A percentile compares a stretch with the other conserved stretches of the same genome.
phyloP scores from a whole-genome alignment of 208 protist genomes.

The Crithidia bombi region DNA sequence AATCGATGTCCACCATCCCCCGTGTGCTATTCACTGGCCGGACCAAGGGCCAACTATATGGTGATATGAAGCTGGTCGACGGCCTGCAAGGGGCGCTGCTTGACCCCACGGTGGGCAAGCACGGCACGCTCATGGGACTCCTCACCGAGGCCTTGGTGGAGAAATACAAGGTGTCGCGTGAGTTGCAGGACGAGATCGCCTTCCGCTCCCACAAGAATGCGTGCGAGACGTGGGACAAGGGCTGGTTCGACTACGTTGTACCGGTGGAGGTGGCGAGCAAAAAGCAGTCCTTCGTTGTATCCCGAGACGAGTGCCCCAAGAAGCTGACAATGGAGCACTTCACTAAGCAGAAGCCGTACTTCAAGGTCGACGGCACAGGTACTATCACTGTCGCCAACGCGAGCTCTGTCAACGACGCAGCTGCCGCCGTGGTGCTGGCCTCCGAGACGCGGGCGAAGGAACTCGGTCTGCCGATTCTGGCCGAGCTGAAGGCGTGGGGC shows the following conservation, averaged over 20 bases:
- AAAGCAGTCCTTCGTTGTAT: conserved; percentile 49
- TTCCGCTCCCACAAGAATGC: conserved; percentile 90
- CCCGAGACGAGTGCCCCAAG: conserved; percentile 87
- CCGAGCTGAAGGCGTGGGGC: conserved; percentile 82
- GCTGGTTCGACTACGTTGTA: conserved; percentile 91
- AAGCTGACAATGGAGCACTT: conserved; percentile 91
- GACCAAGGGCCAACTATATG: conserved; percentile 60
- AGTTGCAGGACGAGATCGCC: conserved; percentile 94
- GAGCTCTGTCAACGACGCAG: conserved; percentile 91
- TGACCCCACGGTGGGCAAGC: conserved; percentile 54
- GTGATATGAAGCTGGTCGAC: conserved; percentile 57
- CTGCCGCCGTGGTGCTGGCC: conserved; percentile 85
- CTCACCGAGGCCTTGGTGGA: conserved; percentile 83
- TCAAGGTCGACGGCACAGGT: conserved; percentile 82
- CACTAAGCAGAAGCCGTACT: conserved; percentile 80
- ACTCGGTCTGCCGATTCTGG: conserved; percentile 84
- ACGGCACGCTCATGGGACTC: conserved; percentile 61
- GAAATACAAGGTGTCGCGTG: conserved; percentile 87
- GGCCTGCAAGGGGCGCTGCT: conserved; percentile 55
- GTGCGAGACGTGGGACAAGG: conserved; percentile 66
- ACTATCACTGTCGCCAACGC: conserved; percentile 95
- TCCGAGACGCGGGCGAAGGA: conserved; percentile 76
- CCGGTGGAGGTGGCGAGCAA: conserved; percentile 73
- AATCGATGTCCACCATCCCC: conserved; percentile 71
- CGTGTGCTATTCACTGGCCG: conserved; percentile 52